Percentiles rank a stretch among this genome's conserved stretches.
Evolutionary conservation across 345 rosid species (phyloP).

Genomic region (Acer negundo): DNA sequence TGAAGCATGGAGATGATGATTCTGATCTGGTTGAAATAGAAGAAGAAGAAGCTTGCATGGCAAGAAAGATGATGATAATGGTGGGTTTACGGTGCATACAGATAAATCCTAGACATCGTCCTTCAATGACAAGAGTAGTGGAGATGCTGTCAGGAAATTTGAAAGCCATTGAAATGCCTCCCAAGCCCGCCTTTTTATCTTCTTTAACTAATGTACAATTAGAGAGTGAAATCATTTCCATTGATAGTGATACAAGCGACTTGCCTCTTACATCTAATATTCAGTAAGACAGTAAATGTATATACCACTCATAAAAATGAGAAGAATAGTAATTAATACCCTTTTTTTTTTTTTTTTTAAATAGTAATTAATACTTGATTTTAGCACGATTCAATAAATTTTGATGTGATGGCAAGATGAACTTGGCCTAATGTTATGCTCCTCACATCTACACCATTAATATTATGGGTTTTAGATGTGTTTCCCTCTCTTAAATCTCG

Average conservation of each 20-base stretch:
- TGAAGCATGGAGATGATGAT: background rate
- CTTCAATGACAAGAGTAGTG: slow-evolving; percentile 34
- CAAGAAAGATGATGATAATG: slow-evolving; percentile 25
- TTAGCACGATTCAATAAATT: too few species aligned
- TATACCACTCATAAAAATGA: too few species aligned
- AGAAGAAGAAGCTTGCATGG: slow-evolving; percentile 14
- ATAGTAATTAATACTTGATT: too few species aligned
- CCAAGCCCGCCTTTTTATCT: slow-evolving; percentile 30
- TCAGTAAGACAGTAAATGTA: too few species aligned
- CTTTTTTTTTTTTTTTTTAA: too few species aligned
- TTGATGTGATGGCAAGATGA: too few species aligned
- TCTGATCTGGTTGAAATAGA: slow-evolving; percentile 1
- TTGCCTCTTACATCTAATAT: too few species aligned
- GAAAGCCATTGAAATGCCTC: slow-evolving; percentile 33
- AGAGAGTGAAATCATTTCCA: slow-evolving; percentile 4
- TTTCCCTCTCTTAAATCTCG: too few species aligned
- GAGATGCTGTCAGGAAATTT: slow-evolving; percentile 31
- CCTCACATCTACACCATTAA: too few species aligned
- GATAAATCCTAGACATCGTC: slow-evolving; percentile 35
- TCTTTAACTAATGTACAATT: background rate
- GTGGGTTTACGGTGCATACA: slow-evolving; percentile 48
- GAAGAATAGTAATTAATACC: too few species aligned
- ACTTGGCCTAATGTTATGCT: too few species aligned
- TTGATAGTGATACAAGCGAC: background rate
- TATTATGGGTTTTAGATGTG: too few species aligned